Evolutionary conservation across 345 rosid species (phyloP).

Genomic region (Gynandropsis gynandra): DNA sequence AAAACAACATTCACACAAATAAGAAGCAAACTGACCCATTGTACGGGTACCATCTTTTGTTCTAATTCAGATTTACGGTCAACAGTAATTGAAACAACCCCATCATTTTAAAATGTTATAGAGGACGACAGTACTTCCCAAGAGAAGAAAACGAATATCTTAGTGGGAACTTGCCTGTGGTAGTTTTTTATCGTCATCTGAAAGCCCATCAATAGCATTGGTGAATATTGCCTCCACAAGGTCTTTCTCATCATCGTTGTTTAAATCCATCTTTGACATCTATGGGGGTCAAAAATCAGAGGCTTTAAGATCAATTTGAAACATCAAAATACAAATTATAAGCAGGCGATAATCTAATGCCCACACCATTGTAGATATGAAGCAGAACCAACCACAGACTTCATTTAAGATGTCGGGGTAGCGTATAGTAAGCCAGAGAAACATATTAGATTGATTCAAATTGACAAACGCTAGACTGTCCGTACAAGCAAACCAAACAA

Average conservation of each 20-base stretch:
- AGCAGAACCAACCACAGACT: conserved; percentile 5
- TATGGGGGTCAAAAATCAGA: conserved; percentile 21
- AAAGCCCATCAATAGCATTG: conserved; percentile 97
- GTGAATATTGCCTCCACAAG: conserved; percentile 76
- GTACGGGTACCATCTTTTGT: neutral
- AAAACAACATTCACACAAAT: conserved; percentile 7
- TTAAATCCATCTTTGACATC: conserved; percentile 98
- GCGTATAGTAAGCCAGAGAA: too few species aligned
- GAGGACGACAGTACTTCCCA: neutral
- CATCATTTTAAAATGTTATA: neutral
- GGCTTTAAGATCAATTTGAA: neutral
- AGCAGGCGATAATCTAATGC: conserved; percentile 1
- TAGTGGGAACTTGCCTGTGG: conserved; percentile 67
- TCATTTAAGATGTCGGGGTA: conserved; percentile 2
- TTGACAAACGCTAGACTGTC: neutral
- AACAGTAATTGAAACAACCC: neutral
- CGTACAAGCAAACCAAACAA: neutral
- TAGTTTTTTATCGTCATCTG: conserved; percentile 95
- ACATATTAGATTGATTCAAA: neutral
- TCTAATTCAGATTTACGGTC: too few species aligned
- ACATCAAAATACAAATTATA: neutral
- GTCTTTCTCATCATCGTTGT: conserved; percentile 79
- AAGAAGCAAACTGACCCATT: neutral
- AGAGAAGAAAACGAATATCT: conserved; percentile 3
- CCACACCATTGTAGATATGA: neutral